Percentiles rank a stretch among this genome's conserved stretches.
Evolutionary conservation across 306 rosid species (phyloP).

Genomic region (Styphnolobium japonicum): DNA sequence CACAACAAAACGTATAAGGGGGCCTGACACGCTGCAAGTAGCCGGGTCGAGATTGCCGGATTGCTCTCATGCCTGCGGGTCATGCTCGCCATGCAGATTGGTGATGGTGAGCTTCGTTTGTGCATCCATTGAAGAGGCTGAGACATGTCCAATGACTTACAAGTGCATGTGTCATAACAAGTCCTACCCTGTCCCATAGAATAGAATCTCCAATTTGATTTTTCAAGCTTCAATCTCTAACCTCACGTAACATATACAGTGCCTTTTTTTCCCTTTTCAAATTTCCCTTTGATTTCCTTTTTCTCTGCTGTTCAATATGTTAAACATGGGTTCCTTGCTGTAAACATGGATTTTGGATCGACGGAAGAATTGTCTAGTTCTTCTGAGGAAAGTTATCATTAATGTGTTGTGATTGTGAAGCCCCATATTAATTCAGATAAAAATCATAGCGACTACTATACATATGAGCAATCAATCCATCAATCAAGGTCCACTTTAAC

Average conservation of each 20-base stretch:
- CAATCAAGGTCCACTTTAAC: too few relatives aligned
- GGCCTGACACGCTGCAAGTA: constrained; percentile 49
- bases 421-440: not conserved
- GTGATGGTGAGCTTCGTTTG: constrained; percentile 88
- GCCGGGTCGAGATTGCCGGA: constrained; percentile 85
- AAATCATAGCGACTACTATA: not conserved
- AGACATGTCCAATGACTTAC: constrained; percentile 94
- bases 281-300: not conserved
- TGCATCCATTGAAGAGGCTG: constrained; percentile 62
- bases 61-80: constrained; percentile 85
- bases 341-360: constrained; percentile 15
- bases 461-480: too few relatives aligned
- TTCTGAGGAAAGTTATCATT: not conserved
- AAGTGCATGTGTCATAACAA: constrained; percentile 84
- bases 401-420: not conserved
- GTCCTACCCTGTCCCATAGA: constrained; percentile 79
- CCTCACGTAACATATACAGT: constrained; percentile 1
- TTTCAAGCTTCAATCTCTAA: not conserved
- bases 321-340: not conserved
- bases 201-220: not conserved
- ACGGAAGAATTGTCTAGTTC: not conserved
- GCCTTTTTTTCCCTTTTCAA: not conserved
- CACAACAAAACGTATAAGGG: not conserved
- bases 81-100: constrained; percentile 70
- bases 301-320: not conserved